Evolutionary conservation across 2,329 filamentous ascomycete species (phyloP).

Genomic region (Penicillium hesseltinei): DNA sequence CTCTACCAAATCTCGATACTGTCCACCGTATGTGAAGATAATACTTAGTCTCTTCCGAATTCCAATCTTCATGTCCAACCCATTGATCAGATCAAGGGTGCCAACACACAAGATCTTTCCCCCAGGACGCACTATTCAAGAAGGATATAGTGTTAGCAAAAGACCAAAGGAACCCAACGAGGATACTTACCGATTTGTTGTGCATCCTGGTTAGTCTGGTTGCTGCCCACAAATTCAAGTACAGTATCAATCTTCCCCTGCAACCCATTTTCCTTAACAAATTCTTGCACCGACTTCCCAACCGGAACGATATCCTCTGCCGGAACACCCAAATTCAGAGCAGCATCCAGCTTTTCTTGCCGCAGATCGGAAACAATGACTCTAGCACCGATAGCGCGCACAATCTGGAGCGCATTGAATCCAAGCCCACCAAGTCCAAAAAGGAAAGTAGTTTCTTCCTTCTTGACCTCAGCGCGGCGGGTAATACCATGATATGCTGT

Average conservation of each 20-base stretch:
- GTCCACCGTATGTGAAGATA: slow-evolving; percentile 48
- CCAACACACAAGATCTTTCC: slow-evolving; percentile 27
- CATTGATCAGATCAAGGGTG: slow-evolving; percentile 41
- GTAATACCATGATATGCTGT: no score
- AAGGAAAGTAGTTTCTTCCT: no score
- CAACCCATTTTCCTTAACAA: not conserved
- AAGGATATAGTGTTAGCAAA: not conserved
- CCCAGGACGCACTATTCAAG: not conserved
- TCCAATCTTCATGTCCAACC: slow-evolving; percentile 46
- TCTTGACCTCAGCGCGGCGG: no score
- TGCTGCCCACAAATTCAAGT: not conserved
- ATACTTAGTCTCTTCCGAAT: slow-evolving; percentile 44
- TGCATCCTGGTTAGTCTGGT: not conserved
- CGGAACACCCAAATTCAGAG: slow-evolving; percentile 32
- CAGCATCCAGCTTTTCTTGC: slow-evolving; percentile 31
- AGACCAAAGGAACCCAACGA: not conserved
- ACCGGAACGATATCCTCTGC: not conserved
- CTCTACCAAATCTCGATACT: slow-evolving; percentile 36
- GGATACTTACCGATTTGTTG: not conserved
- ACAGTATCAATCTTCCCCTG: not conserved
- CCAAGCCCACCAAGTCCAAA: slow-evolving; percentile 17
- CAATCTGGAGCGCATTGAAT: slow-evolving; percentile 43
- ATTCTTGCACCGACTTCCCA: not conserved
- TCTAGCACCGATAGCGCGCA: slow-evolving; percentile 52
- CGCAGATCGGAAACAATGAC: slow-evolving; percentile 38